Evolutionary conservation across 2,329 filamentous ascomycete species (phyloP).

Genomic region (Talaromyces atroroseus): DNA sequence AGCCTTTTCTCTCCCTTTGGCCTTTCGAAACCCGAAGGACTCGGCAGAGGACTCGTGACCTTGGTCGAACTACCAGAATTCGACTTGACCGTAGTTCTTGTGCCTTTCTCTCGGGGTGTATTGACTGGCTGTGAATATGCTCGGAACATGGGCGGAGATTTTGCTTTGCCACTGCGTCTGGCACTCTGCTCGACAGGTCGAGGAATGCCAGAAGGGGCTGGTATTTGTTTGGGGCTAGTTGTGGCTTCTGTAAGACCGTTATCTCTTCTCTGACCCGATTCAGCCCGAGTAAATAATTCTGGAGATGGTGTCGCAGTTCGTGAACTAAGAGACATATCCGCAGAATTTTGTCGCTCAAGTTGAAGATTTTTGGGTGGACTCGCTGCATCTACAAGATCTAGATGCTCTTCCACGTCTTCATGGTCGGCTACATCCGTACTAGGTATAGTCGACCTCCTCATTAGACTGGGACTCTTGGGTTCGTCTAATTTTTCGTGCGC

Average conservation of each 20-base stretch:
- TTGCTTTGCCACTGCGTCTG: conserved; percentile 32
- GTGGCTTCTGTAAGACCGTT: conserved; percentile 6
- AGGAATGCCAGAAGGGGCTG: conserved; percentile 35
- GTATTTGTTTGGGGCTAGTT: conserved; percentile 22
- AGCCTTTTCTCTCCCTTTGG: conserved; percentile 62
- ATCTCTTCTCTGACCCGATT: conserved; percentile 15
- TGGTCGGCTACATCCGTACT: conserved; percentile 28
- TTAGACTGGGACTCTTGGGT: conserved; percentile 11
- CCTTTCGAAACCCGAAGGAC: conserved; percentile 26
- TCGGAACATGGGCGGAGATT: conserved; percentile 45
- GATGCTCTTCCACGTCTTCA: conserved; percentile 52
- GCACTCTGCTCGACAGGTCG: conserved; percentile 32
- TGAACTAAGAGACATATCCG: conserved; percentile 10
- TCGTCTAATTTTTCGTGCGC: conserved; percentile 21
- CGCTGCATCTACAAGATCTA: conserved; percentile 52
- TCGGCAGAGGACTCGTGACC: conserved; percentile 17
- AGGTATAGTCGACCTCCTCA: conserved; percentile 16
- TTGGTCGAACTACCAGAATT: conserved; percentile 20
- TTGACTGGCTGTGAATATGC: conserved; percentile 48
- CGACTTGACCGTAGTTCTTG: conserved; percentile 21
- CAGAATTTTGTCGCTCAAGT: conserved; percentile 10
- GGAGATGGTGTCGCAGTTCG: conserved; percentile 13
- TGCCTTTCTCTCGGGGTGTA: conserved; percentile 25
- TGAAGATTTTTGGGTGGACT: conserved; percentile 21
- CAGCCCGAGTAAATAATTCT: conserved; percentile 12